Percentiles rank a stretch among this genome's conserved stretches.
Evolutionary conservation across 225 moss, liverwort and hornwort species (phyloP).

Genomic region (Pleurozium schreberi): DNA sequence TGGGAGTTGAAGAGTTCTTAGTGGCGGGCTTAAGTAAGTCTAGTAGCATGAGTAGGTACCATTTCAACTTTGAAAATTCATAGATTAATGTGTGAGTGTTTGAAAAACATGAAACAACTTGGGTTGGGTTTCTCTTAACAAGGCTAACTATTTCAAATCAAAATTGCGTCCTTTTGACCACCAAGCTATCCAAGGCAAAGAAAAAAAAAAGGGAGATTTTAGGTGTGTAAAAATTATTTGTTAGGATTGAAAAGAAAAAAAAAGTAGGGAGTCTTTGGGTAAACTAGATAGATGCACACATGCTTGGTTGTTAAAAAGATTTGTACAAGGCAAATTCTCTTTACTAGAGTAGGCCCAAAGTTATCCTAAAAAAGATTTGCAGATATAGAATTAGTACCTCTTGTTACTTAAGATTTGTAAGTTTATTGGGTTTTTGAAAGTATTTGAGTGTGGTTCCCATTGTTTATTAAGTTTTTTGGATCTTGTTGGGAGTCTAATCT

Average conservation of each 20-base stretch:
- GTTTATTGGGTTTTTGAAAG: neutral
- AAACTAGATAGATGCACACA: fast-evolving
- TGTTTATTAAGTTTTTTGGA: neutral
- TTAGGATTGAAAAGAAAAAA: neutral
- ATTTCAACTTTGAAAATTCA: neutral
- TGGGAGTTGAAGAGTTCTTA: neutral
- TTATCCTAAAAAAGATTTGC: neutral
- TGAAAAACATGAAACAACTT: neutral
- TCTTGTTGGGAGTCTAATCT: neutral
- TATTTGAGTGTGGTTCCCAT: neutral
- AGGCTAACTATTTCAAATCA: neutral
- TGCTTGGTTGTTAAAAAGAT: neutral
- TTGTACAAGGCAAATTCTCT: neutral
- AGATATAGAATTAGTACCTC: neutral
- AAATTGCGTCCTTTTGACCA: neutral
- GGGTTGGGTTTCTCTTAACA: neutral
- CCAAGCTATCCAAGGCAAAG: fast-evolving
- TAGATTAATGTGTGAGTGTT: neutral
- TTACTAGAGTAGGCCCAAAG: neutral
- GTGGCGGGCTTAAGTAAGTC: neutral
- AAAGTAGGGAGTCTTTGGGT: neutral
- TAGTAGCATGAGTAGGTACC: neutral
- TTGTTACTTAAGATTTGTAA: neutral
- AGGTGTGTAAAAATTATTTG: neutral
- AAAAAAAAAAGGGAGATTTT: neutral